Evolutionary conservation across 768 basidiomycete species (phyloP).

Genomic region (Crucibulum laeve): DNA sequence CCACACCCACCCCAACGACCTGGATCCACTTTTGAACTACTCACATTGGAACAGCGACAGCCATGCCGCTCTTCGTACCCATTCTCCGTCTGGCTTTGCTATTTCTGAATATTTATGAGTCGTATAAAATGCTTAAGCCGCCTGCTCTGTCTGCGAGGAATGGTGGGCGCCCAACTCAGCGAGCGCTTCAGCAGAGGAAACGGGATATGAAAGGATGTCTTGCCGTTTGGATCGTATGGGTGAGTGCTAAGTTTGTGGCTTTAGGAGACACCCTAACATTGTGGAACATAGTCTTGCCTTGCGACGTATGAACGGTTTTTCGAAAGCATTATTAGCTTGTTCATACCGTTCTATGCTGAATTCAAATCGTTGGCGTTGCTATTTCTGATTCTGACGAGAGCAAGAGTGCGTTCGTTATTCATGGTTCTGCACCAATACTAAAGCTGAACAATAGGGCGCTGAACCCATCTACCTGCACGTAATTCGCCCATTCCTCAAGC

Average conservation of each 20-base stretch:
- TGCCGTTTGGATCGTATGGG: constrained; percentile 86
- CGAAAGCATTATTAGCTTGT: constrained; percentile 61
- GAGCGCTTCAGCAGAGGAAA: constrained; percentile 72
- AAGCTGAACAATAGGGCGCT: constrained; percentile 54
- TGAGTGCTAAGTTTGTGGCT: constrained; percentile 26
- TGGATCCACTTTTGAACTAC: constrained; percentile 2
- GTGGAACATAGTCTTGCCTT: constrained; percentile 36
- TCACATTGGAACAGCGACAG: constrained; percentile 9
- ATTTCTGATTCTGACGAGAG: constrained; percentile 73
- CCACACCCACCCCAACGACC: constrained; percentile 1
- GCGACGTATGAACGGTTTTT: constrained; percentile 61
- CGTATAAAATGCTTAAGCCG: constrained; percentile 76
- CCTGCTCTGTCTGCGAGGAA: constrained; percentile 53
- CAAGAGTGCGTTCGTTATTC: constrained; percentile 48
- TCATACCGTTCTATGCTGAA: constrained; percentile 83
- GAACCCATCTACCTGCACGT: constrained; percentile 83
- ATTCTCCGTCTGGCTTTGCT: constrained; percentile 65
- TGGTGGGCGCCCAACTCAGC: constrained; percentile 58
- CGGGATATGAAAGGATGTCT: constrained; percentile 83
- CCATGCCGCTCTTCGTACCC: constrained; percentile 69
- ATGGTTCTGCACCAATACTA: neutral
- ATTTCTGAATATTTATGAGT: constrained; percentile 77
- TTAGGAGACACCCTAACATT: neutral
- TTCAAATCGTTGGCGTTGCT: constrained; percentile 70
- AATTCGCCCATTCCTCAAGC: constrained; percentile 74